These are phyloP conservation scores for Dactylellina cionopaga DNA, from an alignment of 2,329 filamentous ascomycete species.

Conservation along the genomic window DNA sequence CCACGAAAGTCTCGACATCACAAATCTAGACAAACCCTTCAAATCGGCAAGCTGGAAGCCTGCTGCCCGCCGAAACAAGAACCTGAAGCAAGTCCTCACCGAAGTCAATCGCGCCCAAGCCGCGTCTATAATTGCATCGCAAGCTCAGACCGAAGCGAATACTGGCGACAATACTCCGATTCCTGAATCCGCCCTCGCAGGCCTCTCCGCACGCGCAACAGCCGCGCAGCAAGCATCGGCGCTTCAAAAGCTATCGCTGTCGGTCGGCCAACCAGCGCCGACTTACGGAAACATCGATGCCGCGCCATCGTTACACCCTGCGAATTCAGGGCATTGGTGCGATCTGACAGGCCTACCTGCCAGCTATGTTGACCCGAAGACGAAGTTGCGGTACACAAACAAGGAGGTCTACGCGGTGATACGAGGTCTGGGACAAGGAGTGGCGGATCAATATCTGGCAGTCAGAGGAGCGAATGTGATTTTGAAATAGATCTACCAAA, in stretches of 20 bases:
- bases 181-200: conserved; percentile 44
- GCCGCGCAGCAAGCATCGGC: conserved; percentile 73
- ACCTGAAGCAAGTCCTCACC: conserved; percentile 93
- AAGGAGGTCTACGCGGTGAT: conserved; percentile 89
- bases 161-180: conserved; percentile 58
- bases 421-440: conserved; percentile 79
- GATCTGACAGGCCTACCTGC: conserved; percentile 94
- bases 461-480: conserved; percentile 91
- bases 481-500: conserved; percentile 73
- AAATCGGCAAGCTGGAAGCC: conserved; percentile 91
- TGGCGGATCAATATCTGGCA: conserved; percentile 87
- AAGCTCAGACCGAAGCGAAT: conserved; percentile 41
- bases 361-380: conserved; percentile 94
- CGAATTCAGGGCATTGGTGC: conserved; percentile 88
- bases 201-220: conserved; percentile 58
- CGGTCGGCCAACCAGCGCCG: conserved; percentile 61
- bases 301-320: conserved; percentile 81
- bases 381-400: conserved; percentile 89
- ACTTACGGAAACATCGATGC: conserved; percentile 98
- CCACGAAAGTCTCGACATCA: conserved; percentile 90
- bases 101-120: conserved; percentile 89
- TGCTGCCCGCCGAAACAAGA: conserved; percentile 96
- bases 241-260: conserved; percentile 75
- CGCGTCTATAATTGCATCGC: conserved; percentile 67
- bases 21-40: conserved; percentile 85